phyloP scores from a whole-genome alignment of 1,284 basidiomycete species.

The Moesziomyces globuligerus region DNA sequence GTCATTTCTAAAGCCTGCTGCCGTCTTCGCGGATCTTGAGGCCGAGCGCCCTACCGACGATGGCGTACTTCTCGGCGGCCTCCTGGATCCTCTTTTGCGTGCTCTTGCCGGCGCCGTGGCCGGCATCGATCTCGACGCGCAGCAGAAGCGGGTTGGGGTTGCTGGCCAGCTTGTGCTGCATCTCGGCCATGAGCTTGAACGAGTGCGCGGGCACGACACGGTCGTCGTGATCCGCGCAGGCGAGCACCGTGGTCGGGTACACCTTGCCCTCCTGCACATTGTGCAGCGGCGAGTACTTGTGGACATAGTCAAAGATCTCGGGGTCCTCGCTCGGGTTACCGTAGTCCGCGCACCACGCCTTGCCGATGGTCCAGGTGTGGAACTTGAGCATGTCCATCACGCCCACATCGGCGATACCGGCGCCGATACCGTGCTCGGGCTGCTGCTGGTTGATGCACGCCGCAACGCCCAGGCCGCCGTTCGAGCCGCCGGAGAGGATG shows the following conservation, averaged over 20 bases:
- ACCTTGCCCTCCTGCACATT: conserved; percentile 56
- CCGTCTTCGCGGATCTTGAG: conserved; percentile 48
- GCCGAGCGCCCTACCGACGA: conserved; percentile 56
- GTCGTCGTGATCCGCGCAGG: conserved; percentile 65
- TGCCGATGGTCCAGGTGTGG: conserved; percentile 70
- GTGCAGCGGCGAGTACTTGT: conserved; percentile 63
- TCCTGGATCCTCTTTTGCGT: conserved; percentile 62
- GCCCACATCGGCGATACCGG: conserved; percentile 63
- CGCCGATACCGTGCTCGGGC: conserved; percentile 79
- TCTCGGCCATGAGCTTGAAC: conserved; percentile 65
- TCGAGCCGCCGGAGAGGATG: conserved; percentile 74
- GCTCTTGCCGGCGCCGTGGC: conserved; percentile 65
- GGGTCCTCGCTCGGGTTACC: conserved; percentile 75
- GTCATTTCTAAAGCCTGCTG: conserved; percentile 8
- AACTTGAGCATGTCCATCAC: conserved; percentile 78
- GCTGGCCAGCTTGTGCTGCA: conserved; percentile 60
- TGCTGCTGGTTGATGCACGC: conserved; percentile 83
- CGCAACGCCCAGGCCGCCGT: conserved; percentile 76
- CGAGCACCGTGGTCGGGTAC: conserved; percentile 62
- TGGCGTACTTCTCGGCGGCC: conserved; percentile 58
- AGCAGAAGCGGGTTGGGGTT: conserved; percentile 64
- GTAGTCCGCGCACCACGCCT: conserved; percentile 82
- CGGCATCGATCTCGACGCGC: conserved; percentile 63
- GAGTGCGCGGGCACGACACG: conserved; percentile 63
- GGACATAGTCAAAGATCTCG: conserved; percentile 60